phyloP scores from a whole-genome alignment of 768 basidiomycete genomes.

The Amanita jacksonii region DNA sequence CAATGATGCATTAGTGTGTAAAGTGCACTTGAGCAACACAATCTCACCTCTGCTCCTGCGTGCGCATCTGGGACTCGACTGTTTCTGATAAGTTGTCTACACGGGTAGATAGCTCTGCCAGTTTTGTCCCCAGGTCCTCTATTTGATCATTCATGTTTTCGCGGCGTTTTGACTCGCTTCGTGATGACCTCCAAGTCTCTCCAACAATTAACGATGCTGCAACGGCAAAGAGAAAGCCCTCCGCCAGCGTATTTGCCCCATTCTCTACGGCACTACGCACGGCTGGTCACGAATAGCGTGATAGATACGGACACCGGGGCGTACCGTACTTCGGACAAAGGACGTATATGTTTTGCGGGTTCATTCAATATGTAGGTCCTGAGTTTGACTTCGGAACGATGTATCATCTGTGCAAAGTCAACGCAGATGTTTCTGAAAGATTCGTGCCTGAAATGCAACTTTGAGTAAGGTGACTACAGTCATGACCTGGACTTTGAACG shows the following conservation, averaged over 20 bases:
- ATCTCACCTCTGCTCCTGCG: constrained; percentile 37
- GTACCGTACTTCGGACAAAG: constrained; percentile 68
- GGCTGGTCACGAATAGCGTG: background rate
- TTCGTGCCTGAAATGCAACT: constrained; percentile 40
- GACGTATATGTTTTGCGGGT: constrained; percentile 59
- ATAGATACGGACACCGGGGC: background rate
- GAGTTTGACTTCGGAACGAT: constrained; percentile 61
- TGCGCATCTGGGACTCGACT: constrained; percentile 35
- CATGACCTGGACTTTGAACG: constrained; percentile 16
- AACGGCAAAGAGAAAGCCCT: constrained; percentile 76
- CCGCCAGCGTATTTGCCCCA: constrained; percentile 76
- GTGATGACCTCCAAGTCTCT: constrained; percentile 67
- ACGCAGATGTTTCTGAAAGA: constrained; percentile 65
- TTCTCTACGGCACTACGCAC: constrained; percentile 67
- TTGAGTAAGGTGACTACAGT: background rate
- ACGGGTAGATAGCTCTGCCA: constrained; percentile 36
- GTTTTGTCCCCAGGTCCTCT: constrained; percentile 39
- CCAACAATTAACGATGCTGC: constrained; percentile 66
- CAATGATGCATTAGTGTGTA: no score
- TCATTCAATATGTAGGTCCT: constrained; percentile 74
- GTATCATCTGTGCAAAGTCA: constrained; percentile 65
- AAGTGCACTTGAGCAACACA: constrained; percentile 5
- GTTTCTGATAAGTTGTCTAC: constrained; percentile 29
- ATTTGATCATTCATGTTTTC: constrained; percentile 65
- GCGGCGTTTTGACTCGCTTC: constrained; percentile 60